Evolutionary conservation across 2,329 filamentous ascomycete genomes (phyloP), one percentile per base, ranked within the genome.

Genomic region (Aureobasidium leucospermi): DNA sequence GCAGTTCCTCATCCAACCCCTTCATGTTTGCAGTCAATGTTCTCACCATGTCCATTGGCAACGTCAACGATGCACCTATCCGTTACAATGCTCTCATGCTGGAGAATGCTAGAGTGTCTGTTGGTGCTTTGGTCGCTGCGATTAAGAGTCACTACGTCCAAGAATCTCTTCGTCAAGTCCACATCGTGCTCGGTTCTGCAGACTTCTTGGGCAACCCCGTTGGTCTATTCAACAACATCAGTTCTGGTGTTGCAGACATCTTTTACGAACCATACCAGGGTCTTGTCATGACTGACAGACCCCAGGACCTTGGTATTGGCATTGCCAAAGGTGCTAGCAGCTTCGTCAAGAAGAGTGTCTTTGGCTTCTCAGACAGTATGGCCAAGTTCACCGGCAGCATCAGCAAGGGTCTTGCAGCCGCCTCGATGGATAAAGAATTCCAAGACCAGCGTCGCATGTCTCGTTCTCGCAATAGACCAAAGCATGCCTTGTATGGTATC

Each of bases 231-330:
- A 97, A 96, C 78, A 99, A 93, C 71, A 89, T 99, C 73, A 96
- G 90, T 67, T 99, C 94, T 47, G 94, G 95, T 67, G 90, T 99
- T 57, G 92, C 90, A 19, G 94, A 96, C 71, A 96, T 99, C 70
- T 99, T 99, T 78, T 99, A 99, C 79, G 95, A 99, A 72, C 94
- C 94, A 39, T 99, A 99, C 76, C 94, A 99, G 77, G 90, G 95
- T 23, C 84, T 99, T 51, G 95, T 99, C 72, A 90, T 96, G 81
- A 96, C 92, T 0, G 94, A 99, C 72, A 85, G 89, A 65, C 95
- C 94, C 2, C 93, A 97, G 73, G 93, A 99, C 65, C 86, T 99
- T 59, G 95, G 94, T 19, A 80, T 96, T 42, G 94, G 94, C 16
- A 96, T 99, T 63, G 95, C 94, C 38, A 96, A 96, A 74, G 94